phyloP scores from a whole-genome alignment of 352 stramenopile genomes.

The Phytophthora pinifolia region DNA sequence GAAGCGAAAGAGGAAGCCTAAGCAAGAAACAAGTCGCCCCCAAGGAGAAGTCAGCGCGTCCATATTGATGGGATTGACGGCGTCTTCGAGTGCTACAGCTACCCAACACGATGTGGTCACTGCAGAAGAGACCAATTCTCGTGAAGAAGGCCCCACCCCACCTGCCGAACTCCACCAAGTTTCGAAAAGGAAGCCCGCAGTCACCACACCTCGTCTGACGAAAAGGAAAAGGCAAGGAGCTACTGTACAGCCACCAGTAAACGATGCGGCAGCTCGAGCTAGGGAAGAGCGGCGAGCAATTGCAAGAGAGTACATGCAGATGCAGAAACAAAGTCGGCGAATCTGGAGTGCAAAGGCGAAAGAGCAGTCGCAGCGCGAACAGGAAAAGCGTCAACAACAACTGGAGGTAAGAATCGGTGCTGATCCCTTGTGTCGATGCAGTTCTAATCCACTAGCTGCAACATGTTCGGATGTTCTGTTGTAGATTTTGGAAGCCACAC shows the following conservation, averaged over 20 bases:
- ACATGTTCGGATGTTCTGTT: not conserved
- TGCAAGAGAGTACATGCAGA: conserved; percentile 65
- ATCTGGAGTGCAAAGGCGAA: conserved; percentile 37
- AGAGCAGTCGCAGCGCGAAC: conserved; percentile 38
- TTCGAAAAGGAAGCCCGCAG: conserved; percentile 16
- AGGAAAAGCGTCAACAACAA: conserved; percentile 44
- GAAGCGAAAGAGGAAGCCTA: conserved; percentile 17
- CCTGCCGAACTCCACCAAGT: not conserved
- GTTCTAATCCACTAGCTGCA: not conserved
- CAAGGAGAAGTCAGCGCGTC: conserved; percentile 24
- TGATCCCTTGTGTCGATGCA: not conserved
- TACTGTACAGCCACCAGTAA: not conserved
- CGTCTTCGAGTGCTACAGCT: not conserved
- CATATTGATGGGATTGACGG: conserved; percentile 21
- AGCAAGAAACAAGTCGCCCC: not conserved
- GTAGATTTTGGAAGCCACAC: conserved; percentile 31
- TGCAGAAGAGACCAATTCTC: not conserved
- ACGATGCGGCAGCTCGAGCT: conserved; percentile 23
- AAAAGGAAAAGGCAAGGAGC: conserved; percentile 20
- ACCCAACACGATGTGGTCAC: not conserved
- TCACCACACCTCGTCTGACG: conserved; percentile 3
- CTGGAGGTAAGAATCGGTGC: conserved; percentile 37
- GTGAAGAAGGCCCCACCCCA: not conserved
- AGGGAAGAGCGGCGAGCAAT: conserved; percentile 48
- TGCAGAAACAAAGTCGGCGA: conserved; percentile 55